Base-by-base conservation (phyloP, 2,329 filamentous ascomycete species). In the Setomelanomma holmii region DNA sequence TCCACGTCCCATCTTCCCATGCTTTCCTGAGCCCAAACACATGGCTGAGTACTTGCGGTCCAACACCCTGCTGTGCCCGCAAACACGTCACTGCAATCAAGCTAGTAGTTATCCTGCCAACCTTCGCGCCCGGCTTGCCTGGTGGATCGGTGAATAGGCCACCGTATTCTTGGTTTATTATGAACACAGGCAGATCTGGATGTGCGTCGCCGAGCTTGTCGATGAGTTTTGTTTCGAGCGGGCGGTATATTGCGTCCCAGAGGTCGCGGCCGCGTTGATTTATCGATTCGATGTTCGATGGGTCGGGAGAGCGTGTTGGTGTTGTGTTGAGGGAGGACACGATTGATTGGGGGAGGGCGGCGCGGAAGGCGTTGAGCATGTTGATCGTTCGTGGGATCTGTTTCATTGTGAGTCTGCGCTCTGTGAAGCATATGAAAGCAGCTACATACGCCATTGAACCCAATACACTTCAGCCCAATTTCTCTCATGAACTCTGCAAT, bases 311-410 rank as follows among this genome's bases (percentile, higher is more conserved):
- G 39, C 88, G 84, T 7, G 86, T 86, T 0, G 87, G 79, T 22
- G 67, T 75, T 0, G 80, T 85, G 50, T 81, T 80, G 4, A 93
- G 81, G 4, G 74, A 67, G 1, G 78, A 69, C 3, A 79, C 71
- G 4, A 92, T 77, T 4, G 82, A 75, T 0, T 76, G 53, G 0
- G 89, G 87, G 0, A 95, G 83, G 22, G 80, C 78, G 34, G 81
- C 79, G 64, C 83, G 81, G 79, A 93, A 92, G 20, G 86, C 86
- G 64, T 86, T 87, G 1, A 96, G 86, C 64, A 84, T 87, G 80
- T 95, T 95, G 78, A 95, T 95, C 21, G 87, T 89, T 60, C 91
- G 87, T 1, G 91, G 90, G 63, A 95, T 90, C 75, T 84, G 17
- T 89, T 4, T 89, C 58, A 91, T 89, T 81, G 33, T 30, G 7